Conservation (phyloP, 768 basidiomycete genomes). For the Tricholoma saponaceum region DNA sequence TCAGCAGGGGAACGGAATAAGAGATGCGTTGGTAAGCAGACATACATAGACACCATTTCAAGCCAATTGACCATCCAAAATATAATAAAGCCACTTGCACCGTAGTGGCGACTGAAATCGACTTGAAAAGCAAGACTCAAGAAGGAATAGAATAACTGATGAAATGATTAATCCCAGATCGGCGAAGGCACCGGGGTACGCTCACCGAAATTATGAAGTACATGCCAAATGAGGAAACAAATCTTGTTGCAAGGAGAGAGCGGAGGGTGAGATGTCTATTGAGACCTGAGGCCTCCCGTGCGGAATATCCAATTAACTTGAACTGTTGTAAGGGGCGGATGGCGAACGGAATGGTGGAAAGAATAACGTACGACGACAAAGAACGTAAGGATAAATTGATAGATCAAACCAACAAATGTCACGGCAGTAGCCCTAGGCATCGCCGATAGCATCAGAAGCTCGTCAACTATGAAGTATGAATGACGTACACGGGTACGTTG, state of each 20-base stretch:
- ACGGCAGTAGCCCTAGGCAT: slow-evolving; percentile 46
- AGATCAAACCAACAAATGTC: slow-evolving; percentile 55
- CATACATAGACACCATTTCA: slow-evolving; percentile 53
- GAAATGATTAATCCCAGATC: neutral
- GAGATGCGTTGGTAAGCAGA: neutral
- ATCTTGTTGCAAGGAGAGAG: slow-evolving; percentile 27
- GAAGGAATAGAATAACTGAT: slow-evolving; percentile 51
- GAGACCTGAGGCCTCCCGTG: slow-evolving; percentile 29
- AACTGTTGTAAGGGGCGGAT: neutral
- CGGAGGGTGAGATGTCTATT: slow-evolving; percentile 21
- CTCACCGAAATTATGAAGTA: slow-evolving; percentile 37
- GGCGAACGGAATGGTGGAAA: neutral
- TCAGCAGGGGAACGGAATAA: neutral
- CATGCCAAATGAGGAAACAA: slow-evolving; percentile 22
- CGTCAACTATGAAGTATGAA: neutral
- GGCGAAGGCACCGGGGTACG: neutral
- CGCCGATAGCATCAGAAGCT: neutral
- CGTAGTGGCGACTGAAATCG: slow-evolving; percentile 46
- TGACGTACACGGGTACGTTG: slow-evolving; percentile 54
- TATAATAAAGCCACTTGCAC: slow-evolving; percentile 49
- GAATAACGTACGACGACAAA: slow-evolving; percentile 32
- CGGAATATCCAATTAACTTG: slow-evolving; percentile 27
- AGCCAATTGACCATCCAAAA: slow-evolving; percentile 67
- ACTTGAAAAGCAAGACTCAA: slow-evolving; percentile 58
- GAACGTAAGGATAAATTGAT: slow-evolving; percentile 42